Evolutionary conservation across 352 stramenopile species (phyloP), one percentile per base, ranked within the genome.

Genomic region (Halophytophthora polymorphica): DNA sequence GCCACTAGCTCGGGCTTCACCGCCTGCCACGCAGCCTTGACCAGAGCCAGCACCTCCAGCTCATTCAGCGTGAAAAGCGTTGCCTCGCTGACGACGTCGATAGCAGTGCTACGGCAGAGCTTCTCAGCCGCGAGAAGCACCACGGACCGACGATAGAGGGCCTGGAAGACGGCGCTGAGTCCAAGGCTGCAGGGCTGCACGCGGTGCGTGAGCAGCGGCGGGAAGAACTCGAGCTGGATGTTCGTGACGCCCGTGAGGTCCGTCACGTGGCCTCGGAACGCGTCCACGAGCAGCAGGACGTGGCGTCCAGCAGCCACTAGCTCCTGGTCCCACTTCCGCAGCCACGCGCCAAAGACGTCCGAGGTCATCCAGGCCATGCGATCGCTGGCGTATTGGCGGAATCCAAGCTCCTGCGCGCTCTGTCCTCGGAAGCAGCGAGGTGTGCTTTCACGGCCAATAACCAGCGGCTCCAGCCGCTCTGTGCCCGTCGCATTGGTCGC

Each of bases 161-260:
- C 41, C 12, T 64, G 53, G 47, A 68, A 64, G n/a, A 38, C 35
- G 18, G 45, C 50, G 10, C 41, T 49, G 18, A 64, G 37, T n/a
- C 59, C 59, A 13, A 45, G 28, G 14, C 23, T 50, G 7, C 28
- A 45, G 15, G 60, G 60, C 33, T 57, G 45, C n/a, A 61, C 21
- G 14, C 45, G 40, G 1, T 38, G 35, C 2, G 34, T 38, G 10
- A 57, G 22, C 21, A 19, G 13, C n/a, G 18, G n/a, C 12, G 39
- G 12, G 18, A 57, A 38, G 35, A 50, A 60, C 28, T 59, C 47
- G 19, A 68, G 43, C 21, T 54, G 39, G 34, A 68, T 50, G 41
- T 56, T 56, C 8, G 28, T 47, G 31, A 62, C 31, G 5, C 17
- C 18, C 3, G 39, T 18, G 19, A 39, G 21, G 14, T 50, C 58